Conservation (phyloP, 176 grass and related monocot species). For the Oropetium thomaeum region DNA sequence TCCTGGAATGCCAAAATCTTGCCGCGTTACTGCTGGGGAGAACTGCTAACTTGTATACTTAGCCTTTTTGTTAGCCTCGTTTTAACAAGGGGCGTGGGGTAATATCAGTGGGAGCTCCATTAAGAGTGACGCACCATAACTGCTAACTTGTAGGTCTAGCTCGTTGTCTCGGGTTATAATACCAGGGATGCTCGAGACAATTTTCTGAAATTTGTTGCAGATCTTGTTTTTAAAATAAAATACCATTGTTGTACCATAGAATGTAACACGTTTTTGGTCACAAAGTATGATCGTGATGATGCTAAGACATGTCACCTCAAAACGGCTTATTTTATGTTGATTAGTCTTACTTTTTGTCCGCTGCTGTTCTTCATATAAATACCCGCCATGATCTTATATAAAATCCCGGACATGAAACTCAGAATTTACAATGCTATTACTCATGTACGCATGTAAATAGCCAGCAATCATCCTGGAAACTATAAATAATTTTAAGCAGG, state of each 20-base stretch:
- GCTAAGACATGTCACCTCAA: neutral
- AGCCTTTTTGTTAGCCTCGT: neutral
- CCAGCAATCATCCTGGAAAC: neutral
- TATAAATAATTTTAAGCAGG: neutral
- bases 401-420: neutral
- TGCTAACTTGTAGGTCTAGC: neutral
- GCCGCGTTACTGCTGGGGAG: neutral
- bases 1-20: conserved; percentile 1
- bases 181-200: neutral
- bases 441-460: neutral
- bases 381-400: too few species aligned
- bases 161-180: neutral
- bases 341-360: neutral
- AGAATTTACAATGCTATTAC: neutral
- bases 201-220: neutral
- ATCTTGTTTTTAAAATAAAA: neutral
- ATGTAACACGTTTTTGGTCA: neutral
- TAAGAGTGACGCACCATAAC: conserved; percentile 3
- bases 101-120: neutral
- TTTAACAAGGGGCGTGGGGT: neutral
- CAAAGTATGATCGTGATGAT: neutral
- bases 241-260: neutral
- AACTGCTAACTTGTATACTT: too few species aligned
- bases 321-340: neutral
- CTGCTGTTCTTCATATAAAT: neutral